Evolutionary conservation across 2,329 filamentous ascomycete genomes (phyloP).

Genomic region (Alternaria infectoria): DNA sequence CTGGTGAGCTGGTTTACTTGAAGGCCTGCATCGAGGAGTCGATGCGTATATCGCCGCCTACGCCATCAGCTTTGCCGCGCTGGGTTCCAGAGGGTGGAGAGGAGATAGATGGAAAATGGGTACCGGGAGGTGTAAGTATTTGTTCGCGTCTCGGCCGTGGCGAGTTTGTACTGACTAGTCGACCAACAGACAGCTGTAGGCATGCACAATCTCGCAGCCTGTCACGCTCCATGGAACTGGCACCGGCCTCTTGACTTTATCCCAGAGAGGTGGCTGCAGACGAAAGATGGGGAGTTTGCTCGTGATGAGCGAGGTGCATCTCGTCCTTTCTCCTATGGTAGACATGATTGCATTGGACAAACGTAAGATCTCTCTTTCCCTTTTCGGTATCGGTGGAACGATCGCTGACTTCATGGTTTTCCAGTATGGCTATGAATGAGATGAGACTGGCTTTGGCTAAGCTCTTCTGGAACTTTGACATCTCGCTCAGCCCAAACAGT

Average conservation of each 20-base stretch:
- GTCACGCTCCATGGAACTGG: constrained; percentile 5
- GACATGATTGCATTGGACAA: constrained; percentile 5
- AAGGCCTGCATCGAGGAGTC: constrained; percentile 4
- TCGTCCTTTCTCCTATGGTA: constrained; percentile 3
- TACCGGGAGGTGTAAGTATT: constrained; percentile 1
- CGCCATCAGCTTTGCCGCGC: constrained; percentile 1
- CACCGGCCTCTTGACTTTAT: constrained; percentile 3
- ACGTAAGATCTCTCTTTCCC: not conserved
- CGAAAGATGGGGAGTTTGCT: constrained; percentile 2
- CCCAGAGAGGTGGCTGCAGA: constrained; percentile 5
- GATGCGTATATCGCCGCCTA: constrained; percentile 2
- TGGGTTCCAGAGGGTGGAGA: constrained; percentile 6
- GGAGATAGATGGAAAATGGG: constrained; percentile 3
- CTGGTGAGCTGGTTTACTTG: constrained; percentile 1
- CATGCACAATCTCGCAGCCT: constrained; percentile 2
- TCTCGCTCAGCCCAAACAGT: not conserved
- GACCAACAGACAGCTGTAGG: constrained; percentile 1
- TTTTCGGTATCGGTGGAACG: not conserved
- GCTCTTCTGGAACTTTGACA: constrained; percentile 2
- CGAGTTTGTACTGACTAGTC: not conserved
- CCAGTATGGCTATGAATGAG: constrained; percentile 4
- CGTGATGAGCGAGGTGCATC: constrained; percentile 1
- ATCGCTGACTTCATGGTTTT: not conserved
- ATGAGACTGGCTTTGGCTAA: constrained; percentile 2
- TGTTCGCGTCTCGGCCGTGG: not conserved